These are phyloP conservation scores for Xylaria intraflava DNA, from an alignment of 495 filamentous ascomycete species.

Conservation along the genomic window DNA sequence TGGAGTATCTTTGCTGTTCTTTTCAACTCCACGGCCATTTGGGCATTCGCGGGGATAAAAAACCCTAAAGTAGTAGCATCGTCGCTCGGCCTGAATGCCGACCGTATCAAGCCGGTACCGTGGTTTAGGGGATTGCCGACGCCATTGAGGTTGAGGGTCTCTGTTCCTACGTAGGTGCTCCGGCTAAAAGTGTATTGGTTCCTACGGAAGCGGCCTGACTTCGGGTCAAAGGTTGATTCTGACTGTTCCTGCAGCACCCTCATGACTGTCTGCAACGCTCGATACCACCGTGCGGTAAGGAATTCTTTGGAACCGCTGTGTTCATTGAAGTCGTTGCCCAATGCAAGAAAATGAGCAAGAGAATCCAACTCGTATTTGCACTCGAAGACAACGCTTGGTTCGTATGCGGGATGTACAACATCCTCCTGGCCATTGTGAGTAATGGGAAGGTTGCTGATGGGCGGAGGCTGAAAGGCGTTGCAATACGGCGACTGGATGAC, in stretches of 20 bases:
- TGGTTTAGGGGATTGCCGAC: constrained; percentile 84
- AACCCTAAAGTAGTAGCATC: constrained; percentile 95
- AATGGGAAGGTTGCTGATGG: constrained; percentile 63
- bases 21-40: constrained; percentile 87
- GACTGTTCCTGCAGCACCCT: constrained; percentile 70
- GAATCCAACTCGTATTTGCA: constrained; percentile 99
- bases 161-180: constrained; percentile 71
- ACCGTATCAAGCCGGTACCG: constrained; percentile 79
- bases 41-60: constrained; percentile 93
- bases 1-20: constrained; percentile 64
- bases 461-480: constrained; percentile 95
- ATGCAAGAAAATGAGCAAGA: constrained; percentile 79
- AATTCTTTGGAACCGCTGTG: constrained; percentile 72
- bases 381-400: constrained; percentile 81
- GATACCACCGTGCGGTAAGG: constrained; percentile 71
- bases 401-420: constrained; percentile 76
- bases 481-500: constrained; percentile 95
- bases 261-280: constrained; percentile 68
- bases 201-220: constrained; percentile 52
- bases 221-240: constrained; percentile 66
- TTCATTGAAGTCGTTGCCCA: constrained; percentile 80
- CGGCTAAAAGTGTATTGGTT: constrained; percentile 88
- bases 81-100: constrained; percentile 93
- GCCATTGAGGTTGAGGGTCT: constrained; percentile 77
- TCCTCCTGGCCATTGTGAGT: constrained; percentile 74